Conservation (phyloP, 768 basidiomycete genomes). For the Boletus rubroflammeus region DNA sequence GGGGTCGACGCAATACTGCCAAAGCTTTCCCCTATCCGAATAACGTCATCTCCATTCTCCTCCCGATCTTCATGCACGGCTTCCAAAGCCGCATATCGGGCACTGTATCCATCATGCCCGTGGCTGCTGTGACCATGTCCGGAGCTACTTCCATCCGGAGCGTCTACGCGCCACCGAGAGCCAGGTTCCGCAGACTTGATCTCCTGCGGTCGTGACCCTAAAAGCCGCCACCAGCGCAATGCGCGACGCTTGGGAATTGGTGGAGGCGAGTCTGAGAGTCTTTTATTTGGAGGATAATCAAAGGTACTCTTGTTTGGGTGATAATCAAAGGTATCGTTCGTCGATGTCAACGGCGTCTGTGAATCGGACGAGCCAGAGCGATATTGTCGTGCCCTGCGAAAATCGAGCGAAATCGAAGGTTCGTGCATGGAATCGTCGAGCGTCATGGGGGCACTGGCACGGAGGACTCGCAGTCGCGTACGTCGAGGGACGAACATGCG, state of each 20-base stretch:
- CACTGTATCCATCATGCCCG: constrained; percentile 1
- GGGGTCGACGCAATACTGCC: constrained; percentile 13
- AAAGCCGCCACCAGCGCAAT: constrained; percentile 25
- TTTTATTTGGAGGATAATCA: constrained; percentile 11
- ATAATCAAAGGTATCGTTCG: constrained; percentile 1
- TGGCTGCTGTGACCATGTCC: constrained; percentile 17
- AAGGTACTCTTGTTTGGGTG: constrained; percentile 1
- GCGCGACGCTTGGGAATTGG: neutral
- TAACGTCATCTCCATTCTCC: constrained; percentile 11
- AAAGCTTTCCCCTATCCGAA: constrained; percentile 21
- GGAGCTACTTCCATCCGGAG: constrained; percentile 21
- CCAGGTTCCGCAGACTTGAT: constrained; percentile 22
- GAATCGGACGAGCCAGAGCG: constrained; percentile 30
- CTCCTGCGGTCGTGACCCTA: constrained; percentile 26
- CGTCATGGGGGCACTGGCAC: constrained; percentile 13
- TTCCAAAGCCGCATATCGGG: constrained; percentile 6
- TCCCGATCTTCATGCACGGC: constrained; percentile 10
- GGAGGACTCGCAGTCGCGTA: constrained; percentile 14
- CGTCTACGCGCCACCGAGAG: constrained; percentile 24
- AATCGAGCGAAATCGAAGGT: neutral
- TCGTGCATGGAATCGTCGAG: constrained; percentile 23
- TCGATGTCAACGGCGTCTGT: constrained; percentile 22
- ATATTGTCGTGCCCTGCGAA: constrained; percentile 5
- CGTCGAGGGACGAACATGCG: constrained; percentile 16
- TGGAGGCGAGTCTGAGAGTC: neutral